Evolutionary conservation across 306 rosid genomes (phyloP).

Genomic region (Prunus campanulata): DNA sequence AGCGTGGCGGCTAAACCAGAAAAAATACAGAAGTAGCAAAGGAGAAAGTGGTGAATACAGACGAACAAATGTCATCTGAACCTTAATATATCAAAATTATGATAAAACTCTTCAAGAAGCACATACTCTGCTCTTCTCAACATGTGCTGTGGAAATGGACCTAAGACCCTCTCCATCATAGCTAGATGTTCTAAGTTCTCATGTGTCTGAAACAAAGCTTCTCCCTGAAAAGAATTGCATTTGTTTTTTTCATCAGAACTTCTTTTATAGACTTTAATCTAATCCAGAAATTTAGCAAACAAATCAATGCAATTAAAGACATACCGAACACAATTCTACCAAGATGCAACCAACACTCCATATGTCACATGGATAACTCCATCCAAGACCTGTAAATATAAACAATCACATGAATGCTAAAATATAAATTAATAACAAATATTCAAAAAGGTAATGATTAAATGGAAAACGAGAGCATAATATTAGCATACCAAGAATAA

Average conservation of each 20-base stretch:
- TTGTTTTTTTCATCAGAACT: background rate
- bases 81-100: background rate
- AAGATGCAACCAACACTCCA: constrained; percentile 91
- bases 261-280: background rate
- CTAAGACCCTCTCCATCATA: constrained; percentile 89
- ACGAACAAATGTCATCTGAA: background rate
- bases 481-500: constrained; percentile 62
- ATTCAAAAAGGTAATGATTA: background rate
- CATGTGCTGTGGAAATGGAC: constrained; percentile 63
- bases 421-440: background rate
- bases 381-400: constrained; percentile 61
- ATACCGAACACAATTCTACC: constrained; percentile 79
- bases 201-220: constrained; percentile 84
- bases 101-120: background rate
- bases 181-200: constrained; percentile 88
- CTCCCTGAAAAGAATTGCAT: constrained; percentile 47
- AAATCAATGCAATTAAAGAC: background rate
- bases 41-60: background rate
- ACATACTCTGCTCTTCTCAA: constrained; percentile 73
- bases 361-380: constrained; percentile 81
- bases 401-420: background rate
- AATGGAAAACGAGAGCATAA: background rate
- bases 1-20: constrained; percentile 54
- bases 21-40: background rate
- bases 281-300: background rate